Evolutionary conservation across 2,329 filamentous ascomycete genomes (phyloP), one percentile per base, ranked within the genome.

Genomic region (Trichophyton simii): DNA sequence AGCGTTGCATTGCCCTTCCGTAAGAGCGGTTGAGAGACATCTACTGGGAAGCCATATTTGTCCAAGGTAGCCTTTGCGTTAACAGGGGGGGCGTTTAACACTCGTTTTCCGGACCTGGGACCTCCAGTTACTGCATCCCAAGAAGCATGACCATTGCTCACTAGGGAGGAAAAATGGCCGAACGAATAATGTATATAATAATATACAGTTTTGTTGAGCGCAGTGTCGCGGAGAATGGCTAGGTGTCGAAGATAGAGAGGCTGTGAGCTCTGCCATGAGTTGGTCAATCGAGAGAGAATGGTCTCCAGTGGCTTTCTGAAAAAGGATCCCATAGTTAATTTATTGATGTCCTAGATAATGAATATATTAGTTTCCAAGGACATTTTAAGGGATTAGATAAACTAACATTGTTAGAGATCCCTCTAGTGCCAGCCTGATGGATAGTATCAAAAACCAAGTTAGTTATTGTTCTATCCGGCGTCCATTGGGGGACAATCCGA

Each of bases 251-350:
- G 73, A 68, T 83, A 78, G 2, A 73, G 70, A 25, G 83, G 83
- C 65, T 86, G 83, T n/a, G 80, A 80, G 15, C 79, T 67, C 60
- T 82, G 78, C 79, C 82, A 84, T 60, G 77, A 73, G 61, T 83
- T 78, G 1, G 80, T 80, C 42, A 86, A 66, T 28, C 81, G 78
- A 57, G 71, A 71, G 22, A 85, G 67, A 20, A 78, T 71, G 34
- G 78, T 76, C 66, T 86, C 83, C 34, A 83, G 67, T 0, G 82
- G 80, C 58, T 82, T 75, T 60, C 76, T 77, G 71, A 79, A 84
- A 65, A 82, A 79, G 8, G 71, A 70, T 8, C 83, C 83, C 58
- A 80, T 74, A 6, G 75, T 68, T 65, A 68, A 52, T 65, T 72
- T 66, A 67, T 72, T 75, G 6, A 81, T 70, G 50, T 77, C 71